phyloP scores from a whole-genome alignment of 2,329 filamentous ascomycete genomes.

The Juglanconis sp. region DNA sequence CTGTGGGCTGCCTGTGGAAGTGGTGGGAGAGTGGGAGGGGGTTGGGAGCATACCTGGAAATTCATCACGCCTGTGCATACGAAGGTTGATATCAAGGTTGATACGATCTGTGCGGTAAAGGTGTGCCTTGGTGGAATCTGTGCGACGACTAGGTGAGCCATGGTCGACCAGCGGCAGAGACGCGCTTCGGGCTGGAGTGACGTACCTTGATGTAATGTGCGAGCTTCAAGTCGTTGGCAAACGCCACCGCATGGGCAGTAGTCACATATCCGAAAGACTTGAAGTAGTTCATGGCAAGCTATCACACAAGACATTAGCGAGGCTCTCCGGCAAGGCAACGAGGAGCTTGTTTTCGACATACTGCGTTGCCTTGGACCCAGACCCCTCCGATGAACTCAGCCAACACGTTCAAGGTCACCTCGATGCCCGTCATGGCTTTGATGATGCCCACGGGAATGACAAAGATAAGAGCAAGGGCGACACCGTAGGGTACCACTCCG shows the following conservation, averaged over 20 bases:
- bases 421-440: conserved; percentile 39
- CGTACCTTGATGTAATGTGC: conserved; percentile 43
- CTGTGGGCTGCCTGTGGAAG: not conserved
- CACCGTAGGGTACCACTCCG: conserved; percentile 41
- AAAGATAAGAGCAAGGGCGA: conserved; percentile 39
- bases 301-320: not conserved
- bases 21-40: not conserved
- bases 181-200: not conserved
- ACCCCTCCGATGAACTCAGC: conserved; percentile 45
- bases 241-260: conserved; percentile 48
- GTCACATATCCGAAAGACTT: conserved; percentile 35
- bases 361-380: conserved; percentile 40
- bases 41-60: conserved; percentile 29
- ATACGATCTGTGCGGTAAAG: conserved; percentile 56
- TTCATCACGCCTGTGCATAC: conserved; percentile 45
- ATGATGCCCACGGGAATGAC: conserved; percentile 44
- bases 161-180: not conserved
- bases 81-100: conserved; percentile 53
- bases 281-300: conserved; percentile 43
- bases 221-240: conserved; percentile 34
- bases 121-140: conserved; percentile 58
- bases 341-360: not conserved
- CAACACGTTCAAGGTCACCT: conserved; percentile 41
- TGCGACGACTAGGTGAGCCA: not conserved
- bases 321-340: too few species aligned